Conservation (phyloP, 345 rosid genomes). For the Eucalyptus pauciflora region DNA sequence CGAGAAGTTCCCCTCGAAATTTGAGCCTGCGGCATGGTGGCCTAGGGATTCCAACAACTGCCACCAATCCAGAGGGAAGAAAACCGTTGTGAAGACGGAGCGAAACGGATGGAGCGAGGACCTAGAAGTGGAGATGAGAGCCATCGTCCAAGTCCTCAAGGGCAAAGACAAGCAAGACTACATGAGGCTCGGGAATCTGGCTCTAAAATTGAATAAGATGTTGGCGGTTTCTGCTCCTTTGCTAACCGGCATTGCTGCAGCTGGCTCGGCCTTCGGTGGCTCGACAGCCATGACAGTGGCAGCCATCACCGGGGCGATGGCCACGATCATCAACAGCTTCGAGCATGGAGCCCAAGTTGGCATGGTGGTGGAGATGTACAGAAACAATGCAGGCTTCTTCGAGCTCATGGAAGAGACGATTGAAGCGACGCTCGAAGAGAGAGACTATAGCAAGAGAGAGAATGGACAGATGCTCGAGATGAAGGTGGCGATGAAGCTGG, state of each 20-base stretch:
- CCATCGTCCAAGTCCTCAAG: slow-evolving; percentile 3
- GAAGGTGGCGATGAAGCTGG: no score
- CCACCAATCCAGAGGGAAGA: background rate
- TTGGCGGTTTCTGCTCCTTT: background rate
- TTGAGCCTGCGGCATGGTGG: slow-evolving; percentile 13
- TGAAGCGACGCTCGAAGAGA: no score
- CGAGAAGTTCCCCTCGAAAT: background rate
- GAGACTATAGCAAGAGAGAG: no score
- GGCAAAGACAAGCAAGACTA: background rate
- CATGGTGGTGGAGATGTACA: slow-evolving; percentile 5
- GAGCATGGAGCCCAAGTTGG: background rate
- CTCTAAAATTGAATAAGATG: background rate
- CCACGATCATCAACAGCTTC: background rate
- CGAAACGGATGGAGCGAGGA: background rate
- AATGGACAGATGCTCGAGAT: no score
- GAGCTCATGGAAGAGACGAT: no score
- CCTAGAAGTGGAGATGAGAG: slow-evolving; percentile 26
- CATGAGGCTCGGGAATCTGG: background rate
- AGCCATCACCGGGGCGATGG: background rate
- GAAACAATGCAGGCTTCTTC: background rate
- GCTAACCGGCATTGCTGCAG: background rate
- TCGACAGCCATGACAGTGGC: background rate
- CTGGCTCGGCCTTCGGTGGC: background rate
- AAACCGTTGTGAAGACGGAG: background rate
- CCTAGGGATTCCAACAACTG: background rate